Evolutionary conservation across 2,329 filamentous ascomycete genomes (phyloP), one percentile per base, ranked within the genome.

Genomic region (Hypoxylon sp.): DNA sequence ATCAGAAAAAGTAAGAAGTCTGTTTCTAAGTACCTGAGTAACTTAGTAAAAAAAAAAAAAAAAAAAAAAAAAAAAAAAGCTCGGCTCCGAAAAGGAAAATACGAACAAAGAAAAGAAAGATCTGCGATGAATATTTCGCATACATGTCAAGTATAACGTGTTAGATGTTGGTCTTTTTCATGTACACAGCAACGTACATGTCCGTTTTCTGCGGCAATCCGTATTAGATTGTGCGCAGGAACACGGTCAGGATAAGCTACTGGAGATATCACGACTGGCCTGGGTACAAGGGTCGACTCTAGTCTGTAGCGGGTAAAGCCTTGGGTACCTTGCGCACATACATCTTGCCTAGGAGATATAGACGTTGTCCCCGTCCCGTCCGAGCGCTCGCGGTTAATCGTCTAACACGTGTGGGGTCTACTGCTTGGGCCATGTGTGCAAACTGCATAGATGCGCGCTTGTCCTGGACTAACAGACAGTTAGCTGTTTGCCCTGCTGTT

Each of bases 161-260:
- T n/a, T n/a, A n/a, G n/a, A n/a, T n/a, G n/a, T n/a, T n/a, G n/a
- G n/a, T n/a, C n/a, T n/a, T n/a, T n/a, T n/a, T n/a, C n/a, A n/a
- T n/a, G n/a, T n/a, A n/a, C n/a, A n/a, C n/a, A n/a, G n/a, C n/a
- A n/a, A n/a, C n/a, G n/a, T n/a, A n/a, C 5, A 35, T 35, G 5
- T 35, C 43, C 43, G 29, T 35, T 17, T 47, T 47, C 35, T 24
- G 13, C 27, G 24, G 29, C 43, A 15, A 35, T 33, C 26, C 45
- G 45, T 48, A 33, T 48, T 48, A 17, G 20, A 48, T 31, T 21
- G 45, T 37, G 20, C 18, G 20, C 23, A 40, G 40, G 23, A 48
- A 15, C 38, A 56, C 45, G 21, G 56, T 62, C 51, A 49, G 48
- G 55, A 59, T 62, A 62, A 62, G 60, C 60, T 62, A 62, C 52